phyloP scores from a whole-genome alignment of 2,329 filamentous ascomycete species.

The Colletotrichum musae region DNA sequence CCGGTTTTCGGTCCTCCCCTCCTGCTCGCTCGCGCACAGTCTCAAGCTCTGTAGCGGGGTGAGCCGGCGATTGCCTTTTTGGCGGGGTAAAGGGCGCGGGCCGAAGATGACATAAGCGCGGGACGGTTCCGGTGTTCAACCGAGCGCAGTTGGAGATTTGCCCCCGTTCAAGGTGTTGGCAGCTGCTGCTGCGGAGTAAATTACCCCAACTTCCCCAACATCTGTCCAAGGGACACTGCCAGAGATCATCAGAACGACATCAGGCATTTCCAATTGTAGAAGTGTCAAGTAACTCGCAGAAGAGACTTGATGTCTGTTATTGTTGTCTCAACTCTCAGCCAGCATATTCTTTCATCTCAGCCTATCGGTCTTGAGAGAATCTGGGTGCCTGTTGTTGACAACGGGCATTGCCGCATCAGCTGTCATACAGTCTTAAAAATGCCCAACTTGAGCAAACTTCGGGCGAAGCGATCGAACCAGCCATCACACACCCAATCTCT shows the following conservation, averaged over 20 bases:
- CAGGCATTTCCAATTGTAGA: background rate
- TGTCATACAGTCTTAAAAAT: no score
- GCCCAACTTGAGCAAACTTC: no score
- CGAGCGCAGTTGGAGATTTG: background rate
- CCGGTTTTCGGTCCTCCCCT: constrained; percentile 35
- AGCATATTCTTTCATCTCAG: background rate
- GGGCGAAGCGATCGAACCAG: no score
- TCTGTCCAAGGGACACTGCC: background rate
- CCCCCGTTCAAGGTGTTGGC: no score
- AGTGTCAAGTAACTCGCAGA: no score
- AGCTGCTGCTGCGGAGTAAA: no score
- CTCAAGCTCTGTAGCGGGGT: constrained; percentile 32
- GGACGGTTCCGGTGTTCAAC: constrained; percentile 12
- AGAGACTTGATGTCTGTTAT: background rate
- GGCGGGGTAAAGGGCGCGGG: constrained; percentile 29
- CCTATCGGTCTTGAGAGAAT: no score
- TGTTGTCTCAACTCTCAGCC: background rate
- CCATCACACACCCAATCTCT: no score
- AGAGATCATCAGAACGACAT: background rate
- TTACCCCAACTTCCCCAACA: no score
- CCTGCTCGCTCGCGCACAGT: background rate
- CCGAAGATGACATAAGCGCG: constrained; percentile 15
- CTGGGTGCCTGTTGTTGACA: no score
- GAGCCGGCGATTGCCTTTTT: constrained; percentile 32
- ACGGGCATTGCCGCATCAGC: no score